phyloP scores from a whole-genome alignment of 164 flowering plant genomes.

The Kingdonia uniflora region DNA sequence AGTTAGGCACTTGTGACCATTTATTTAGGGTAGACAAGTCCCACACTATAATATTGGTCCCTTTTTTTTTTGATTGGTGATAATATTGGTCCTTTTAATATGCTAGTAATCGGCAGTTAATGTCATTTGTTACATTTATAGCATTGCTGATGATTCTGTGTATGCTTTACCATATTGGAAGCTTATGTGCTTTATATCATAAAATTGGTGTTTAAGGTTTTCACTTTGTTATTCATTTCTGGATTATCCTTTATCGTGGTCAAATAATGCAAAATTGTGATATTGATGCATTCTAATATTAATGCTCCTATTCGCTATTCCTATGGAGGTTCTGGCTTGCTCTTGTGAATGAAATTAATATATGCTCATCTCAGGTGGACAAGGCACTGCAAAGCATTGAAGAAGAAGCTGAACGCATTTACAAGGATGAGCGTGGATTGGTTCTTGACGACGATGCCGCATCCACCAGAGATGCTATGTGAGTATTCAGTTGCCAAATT shows the following conservation, averaged over 20 bases:
- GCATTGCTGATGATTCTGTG: not conserved
- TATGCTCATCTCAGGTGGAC: constrained; percentile 53
- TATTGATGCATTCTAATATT: no score
- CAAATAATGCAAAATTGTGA: no score
- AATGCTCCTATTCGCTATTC: not conserved
- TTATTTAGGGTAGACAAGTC: no score
- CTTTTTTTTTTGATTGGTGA: no score
- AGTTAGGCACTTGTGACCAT: no score
- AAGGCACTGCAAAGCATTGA: constrained; percentile 89
- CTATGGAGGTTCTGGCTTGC: not conserved
- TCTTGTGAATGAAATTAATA: not conserved
- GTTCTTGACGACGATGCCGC: constrained; percentile 95
- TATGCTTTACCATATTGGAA: not conserved
- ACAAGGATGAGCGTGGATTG: constrained; percentile 78
- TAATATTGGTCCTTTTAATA: no score
- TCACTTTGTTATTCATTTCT: no score
- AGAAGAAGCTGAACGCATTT: constrained; percentile 88
- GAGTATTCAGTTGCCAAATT: constrained; percentile 14
- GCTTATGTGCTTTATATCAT: no score
- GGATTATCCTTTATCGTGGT: no score
- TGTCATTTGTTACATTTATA: not conserved
- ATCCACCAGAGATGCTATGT: constrained; percentile 94
- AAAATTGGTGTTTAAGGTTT: not conserved
- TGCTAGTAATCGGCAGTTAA: not conserved
- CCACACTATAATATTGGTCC: no score